Conservation (phyloP, 352 stramenopile genomes). For the Achlya hypogyna region DNA sequence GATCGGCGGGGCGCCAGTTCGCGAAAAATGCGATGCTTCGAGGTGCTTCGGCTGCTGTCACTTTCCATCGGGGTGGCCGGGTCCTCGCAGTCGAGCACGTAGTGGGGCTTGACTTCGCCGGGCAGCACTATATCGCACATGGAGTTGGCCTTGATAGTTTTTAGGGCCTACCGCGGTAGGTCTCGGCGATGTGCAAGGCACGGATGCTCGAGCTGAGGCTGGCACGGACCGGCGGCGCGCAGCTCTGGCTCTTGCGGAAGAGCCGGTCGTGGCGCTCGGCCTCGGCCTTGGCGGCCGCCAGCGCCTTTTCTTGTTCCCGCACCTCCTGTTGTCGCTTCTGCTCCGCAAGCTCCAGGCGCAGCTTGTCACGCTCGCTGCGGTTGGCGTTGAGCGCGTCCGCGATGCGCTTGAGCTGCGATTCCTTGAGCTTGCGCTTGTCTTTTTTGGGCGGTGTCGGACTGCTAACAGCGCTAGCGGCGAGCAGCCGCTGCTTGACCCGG, state of each 20-base stretch:
- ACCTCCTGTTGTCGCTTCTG: neutral
- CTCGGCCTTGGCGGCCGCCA: neutral
- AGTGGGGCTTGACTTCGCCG: constrained; percentile 1
- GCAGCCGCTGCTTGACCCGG: neutral
- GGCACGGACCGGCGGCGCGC: neutral
- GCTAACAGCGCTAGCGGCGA: neutral
- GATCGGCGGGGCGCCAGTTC: neutral
- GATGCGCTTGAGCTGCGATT: neutral
- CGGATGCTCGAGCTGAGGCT: neutral
- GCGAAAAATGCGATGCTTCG: constrained; percentile 3
- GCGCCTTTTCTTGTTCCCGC: neutral
- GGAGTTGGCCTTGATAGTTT: no score
- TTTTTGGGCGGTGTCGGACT: neutral
- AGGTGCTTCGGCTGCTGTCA: neutral
- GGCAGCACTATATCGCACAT: neutral
- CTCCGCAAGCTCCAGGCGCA: neutral
- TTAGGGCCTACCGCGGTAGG: neutral
- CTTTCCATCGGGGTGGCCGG: neutral
- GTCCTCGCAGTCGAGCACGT: neutral
- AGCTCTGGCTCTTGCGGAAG: constrained; percentile 3
- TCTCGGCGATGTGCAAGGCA: constrained; percentile 3
- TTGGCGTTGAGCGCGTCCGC: neutral
- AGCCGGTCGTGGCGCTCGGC: neutral
- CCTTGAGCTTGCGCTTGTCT: neutral
- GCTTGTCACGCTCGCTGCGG: constrained; percentile 1